phyloP scores from a whole-genome alignment of 768 basidiomycete species.

The Tubosaeta brunneosetosa region DNA sequence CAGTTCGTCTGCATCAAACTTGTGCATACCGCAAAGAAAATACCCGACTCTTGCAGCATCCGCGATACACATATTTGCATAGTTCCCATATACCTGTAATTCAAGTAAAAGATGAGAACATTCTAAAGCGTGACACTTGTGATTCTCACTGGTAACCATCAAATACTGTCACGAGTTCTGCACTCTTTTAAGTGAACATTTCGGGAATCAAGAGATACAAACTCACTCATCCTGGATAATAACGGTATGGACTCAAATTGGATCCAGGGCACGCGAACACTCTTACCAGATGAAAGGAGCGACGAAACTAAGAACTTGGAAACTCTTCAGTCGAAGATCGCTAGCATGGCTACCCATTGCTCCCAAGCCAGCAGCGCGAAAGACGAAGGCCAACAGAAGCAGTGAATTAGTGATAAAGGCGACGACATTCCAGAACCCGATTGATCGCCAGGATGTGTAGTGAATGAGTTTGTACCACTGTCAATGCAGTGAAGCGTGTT shows the following conservation, averaged over 20 bases:
- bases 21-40: conserved; percentile 77
- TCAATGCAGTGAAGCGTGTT: neutral
- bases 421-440: conserved; percentile 74
- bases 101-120: neutral
- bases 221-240: conserved; percentile 73
- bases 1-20: neutral
- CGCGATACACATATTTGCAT: conserved; percentile 92
- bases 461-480: conserved; percentile 69
- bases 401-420: conserved; percentile 70
- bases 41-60: conserved; percentile 90
- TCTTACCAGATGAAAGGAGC: conserved; percentile 83
- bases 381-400: conserved; percentile 64
- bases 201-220: neutral
- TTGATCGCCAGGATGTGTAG: conserved; percentile 75
- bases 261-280: neutral
- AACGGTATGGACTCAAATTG: neutral
- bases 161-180: conserved; percentile 77
- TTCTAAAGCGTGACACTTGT: neutral
- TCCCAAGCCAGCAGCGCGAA: conserved; percentile 60
- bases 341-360: conserved; percentile 32
- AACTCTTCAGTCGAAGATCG: conserved; percentile 58
- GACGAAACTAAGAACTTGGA: conserved; percentile 85
- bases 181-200: neutral
- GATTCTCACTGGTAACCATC: conserved; percentile 67
- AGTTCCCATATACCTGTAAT: conserved; percentile 72